Evolutionary conservation across 306 rosid species (phyloP), one percentile per base, ranked within the genome.

Genomic region (Fragaria ananassa): DNA sequence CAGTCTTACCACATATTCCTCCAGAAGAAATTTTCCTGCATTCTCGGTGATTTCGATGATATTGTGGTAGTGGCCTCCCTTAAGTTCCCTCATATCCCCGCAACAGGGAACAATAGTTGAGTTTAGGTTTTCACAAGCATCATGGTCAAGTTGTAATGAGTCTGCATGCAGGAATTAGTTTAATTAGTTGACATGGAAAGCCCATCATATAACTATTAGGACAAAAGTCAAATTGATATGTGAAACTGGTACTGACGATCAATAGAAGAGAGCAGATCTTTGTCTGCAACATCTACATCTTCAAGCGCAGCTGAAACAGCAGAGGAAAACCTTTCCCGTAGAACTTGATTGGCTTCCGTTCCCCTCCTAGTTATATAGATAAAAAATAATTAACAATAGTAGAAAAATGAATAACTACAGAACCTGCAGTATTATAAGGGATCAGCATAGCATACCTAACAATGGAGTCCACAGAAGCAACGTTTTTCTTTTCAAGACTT

Each of bases 101-200:
- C 97, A 92, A 86, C 99, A 93, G 8, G 99, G 99, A 72, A 79
- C 78, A 29, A 93, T 85, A 90, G 86, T 91, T 34, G 97, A 89
- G 81, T 87, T 96, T 61, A 96, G 83, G 77, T 93, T 96, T 71
- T 86, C 97, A 44, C 98, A 91, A 27, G 99, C 99, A 53, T 93
- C 97, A 17, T 82, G 97, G 86, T 96, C 99, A 68, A 93, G 99
- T 91, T 85, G 93, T 81, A 93, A 87, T 7, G 99, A 93, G 77
- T 96, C 99, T 96, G 96, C 85, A 82, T 91, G 94, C 87, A 82
- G 65, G 69, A 42, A 51, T 66, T 70, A 49, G 70, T 72, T 54
- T 79, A 76, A 71, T 81, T 56, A 82, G 79, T 76, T 72, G 64
- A 44, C n/a, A 70, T 58, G 15, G 60, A 63, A 31, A 39, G 31